Evolutionary conservation across 129 eudicot species (phyloP), one percentile per base, ranked within the genome.

Genomic region (Flaveria linearis): DNA sequence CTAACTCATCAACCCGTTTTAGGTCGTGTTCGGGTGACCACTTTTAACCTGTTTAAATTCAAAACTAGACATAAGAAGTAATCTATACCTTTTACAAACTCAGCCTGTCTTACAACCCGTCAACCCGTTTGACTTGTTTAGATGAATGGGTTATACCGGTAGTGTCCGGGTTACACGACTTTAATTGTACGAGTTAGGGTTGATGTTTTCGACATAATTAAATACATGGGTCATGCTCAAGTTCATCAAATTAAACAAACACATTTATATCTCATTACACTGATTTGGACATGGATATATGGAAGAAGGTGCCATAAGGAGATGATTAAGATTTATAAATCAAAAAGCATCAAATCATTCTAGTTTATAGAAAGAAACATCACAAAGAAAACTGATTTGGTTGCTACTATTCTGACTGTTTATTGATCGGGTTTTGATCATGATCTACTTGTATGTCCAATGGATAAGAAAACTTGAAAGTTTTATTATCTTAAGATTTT

Each of bases 321-420:
- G 41, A 61, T 25, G 9, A 61, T 61, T 30, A 63, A 28, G 69
- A 63, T 30, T 20, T 7, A 63, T 33, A 30, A 63, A 16, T 28
- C 69, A 63, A 10, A 63, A 63, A 63, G 69, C 69, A 63, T 14
- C 12, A 30, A 63, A 28, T 7, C 46, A 15, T 63, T 28, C 46
- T 0, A 14, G 46, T 28, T 63, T 15, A 30, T 7, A 63, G 1
- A 47, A 3, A 47, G 16, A 14, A 28, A 28, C 22, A 63, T 28
- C 22, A 63, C 15, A 13, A 15, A 13, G 14, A 30, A 14, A 26
- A 33, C 12, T 26, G 17, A 12, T 33, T 63, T 2, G 11, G 39
- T 26, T 60, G 67, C 46, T 33, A 30, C 41, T 61, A 23, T 23
- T 9, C 39, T 23, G 16, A 9, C 7, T 58, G 36, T 22, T 20